A percentile compares a stretch with the other conserved stretches of the same genome.
Conservation (phyloP, 2,329 filamentous ascomycete genomes). For the Trichoderma sp. region DNA sequence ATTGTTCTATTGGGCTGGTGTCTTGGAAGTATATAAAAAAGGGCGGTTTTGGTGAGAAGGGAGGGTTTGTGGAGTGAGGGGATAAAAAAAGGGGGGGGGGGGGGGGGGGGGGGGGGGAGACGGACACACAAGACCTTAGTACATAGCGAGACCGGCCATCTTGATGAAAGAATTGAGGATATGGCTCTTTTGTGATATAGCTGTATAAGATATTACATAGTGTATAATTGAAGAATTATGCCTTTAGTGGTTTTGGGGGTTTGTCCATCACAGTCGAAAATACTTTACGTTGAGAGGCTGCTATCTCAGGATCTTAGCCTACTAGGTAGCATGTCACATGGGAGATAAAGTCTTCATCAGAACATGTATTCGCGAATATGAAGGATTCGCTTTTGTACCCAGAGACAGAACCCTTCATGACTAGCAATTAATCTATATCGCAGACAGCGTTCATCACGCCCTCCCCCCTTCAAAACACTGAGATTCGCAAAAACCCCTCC, state of each 20-base stretch:
- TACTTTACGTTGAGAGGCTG: neutral
- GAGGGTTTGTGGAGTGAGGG: neutral
- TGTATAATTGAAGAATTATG: constrained; percentile 25
- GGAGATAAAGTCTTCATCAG: neutral
- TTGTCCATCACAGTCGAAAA: neutral
- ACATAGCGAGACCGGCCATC: constrained; percentile 10
- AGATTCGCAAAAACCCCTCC: neutral
- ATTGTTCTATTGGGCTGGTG: neutral
- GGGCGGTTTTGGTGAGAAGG: neutral
- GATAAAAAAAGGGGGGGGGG: neutral
- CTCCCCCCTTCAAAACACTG: neutral
- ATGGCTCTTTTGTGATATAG: constrained; percentile 20
- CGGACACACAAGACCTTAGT: constrained; percentile 1
- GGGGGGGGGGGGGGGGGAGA: neutral
- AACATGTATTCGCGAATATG: neutral
- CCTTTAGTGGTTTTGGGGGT: neutral
- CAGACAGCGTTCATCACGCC: neutral
- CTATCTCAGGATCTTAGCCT: neutral
- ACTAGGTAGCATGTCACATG: neutral
- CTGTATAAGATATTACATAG: constrained; percentile 27
- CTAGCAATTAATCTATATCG: neutral
- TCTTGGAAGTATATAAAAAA: neutral
- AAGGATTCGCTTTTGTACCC: neutral
- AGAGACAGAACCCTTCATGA: neutral
- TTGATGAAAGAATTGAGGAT: neutral